phyloP scores from a whole-genome alignment of 1,284 basidiomycete genomes.

The Leccinum solheimii region DNA sequence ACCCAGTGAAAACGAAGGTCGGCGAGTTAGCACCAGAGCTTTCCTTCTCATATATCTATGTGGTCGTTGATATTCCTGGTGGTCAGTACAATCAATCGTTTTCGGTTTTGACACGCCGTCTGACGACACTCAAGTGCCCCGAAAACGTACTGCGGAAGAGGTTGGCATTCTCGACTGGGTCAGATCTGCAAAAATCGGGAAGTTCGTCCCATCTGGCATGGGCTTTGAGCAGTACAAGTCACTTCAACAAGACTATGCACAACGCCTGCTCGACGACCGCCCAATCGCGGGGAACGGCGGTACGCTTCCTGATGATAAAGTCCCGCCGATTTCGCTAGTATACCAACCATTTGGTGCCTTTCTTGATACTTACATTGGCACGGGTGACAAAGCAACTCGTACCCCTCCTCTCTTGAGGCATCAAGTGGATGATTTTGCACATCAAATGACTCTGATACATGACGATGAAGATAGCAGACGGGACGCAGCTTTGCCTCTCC shows the following conservation, averaged over 20 bases:
- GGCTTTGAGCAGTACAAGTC: background rate
- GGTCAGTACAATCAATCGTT: background rate
- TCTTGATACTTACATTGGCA: background rate
- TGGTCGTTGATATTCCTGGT: background rate
- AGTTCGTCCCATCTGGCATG: background rate
- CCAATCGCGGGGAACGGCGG: background rate
- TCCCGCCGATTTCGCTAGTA: background rate
- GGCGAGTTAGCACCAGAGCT: background rate
- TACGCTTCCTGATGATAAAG: background rate
- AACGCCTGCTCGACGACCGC: background rate
- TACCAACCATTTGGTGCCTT: background rate
- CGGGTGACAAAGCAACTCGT: background rate
- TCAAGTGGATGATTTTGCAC: background rate
- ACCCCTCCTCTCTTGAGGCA: background rate
- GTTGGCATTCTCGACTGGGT: background rate
- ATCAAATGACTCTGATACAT: background rate
- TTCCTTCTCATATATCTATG: background rate
- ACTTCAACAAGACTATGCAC: background rate
- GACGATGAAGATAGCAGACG: background rate
- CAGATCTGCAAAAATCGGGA: background rate
- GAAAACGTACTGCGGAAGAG: background rate
- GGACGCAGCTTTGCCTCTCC: background rate
- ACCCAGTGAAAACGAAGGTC: background rate
- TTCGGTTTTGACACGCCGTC: background rate
- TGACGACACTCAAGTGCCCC: background rate